These are phyloP conservation scores for Hsuehochloa calcarea DNA, from an alignment of 176 grass and related monocot genomes.

Conservation along the genomic window DNA sequence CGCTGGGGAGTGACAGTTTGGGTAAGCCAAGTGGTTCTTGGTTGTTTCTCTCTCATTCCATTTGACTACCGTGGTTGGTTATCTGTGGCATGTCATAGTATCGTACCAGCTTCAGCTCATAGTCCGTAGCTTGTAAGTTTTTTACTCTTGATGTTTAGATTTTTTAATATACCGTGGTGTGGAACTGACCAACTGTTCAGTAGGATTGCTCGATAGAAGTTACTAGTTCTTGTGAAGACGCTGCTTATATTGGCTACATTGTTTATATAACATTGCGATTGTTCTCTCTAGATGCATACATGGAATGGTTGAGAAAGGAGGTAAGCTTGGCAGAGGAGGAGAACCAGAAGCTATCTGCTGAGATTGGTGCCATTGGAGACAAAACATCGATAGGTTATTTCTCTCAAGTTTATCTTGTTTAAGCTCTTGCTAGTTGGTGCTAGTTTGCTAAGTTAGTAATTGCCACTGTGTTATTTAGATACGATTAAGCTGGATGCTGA, in stretches of 20 bases:
- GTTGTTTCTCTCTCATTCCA: not conserved
- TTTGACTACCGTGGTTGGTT: not conserved
- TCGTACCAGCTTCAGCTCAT: not conserved
- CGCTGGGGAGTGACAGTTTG: slow-evolving; percentile 19
- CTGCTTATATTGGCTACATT: not conserved
- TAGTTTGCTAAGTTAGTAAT: not conserved
- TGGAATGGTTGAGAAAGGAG: slow-evolving; percentile 58
- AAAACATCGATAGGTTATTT: slow-evolving; percentile 40
- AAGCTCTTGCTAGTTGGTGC: not conserved
- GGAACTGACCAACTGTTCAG: not conserved
- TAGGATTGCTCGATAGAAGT: not conserved
- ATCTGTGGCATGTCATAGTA: not conserved
- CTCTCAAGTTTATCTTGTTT: slow-evolving; percentile 9
- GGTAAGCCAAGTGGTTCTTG: slow-evolving; percentile 39
- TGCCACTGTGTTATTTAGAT: slow-evolving; percentile 39
- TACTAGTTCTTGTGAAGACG: not conserved
- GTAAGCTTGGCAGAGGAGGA: slow-evolving; percentile 40
- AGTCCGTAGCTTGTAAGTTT: not conserved
- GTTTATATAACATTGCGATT: not conserved
- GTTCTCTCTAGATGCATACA: slow-evolving; percentile 37
- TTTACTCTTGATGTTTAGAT: not conserved
- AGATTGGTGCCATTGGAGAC: slow-evolving; percentile 49
- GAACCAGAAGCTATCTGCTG: slow-evolving; percentile 39
- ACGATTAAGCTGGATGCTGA: slow-evolving; percentile 50
- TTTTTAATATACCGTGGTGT: not conserved